These are phyloP conservation scores for Gossypium rotundifolium DNA, from an alignment of 345 rosid genomes.

Conservation along the genomic window DNA sequence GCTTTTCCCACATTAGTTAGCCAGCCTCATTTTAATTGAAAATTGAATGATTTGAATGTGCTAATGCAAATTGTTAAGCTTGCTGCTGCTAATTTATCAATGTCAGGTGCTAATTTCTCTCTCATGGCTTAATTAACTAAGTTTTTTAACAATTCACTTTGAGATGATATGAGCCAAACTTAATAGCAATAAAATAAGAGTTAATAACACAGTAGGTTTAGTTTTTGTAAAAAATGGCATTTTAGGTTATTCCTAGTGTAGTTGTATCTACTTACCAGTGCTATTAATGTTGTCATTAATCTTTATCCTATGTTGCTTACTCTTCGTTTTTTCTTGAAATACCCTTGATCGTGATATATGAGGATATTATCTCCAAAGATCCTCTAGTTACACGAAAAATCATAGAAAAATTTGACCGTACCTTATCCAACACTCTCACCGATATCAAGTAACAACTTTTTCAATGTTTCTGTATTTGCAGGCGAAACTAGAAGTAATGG, in stretches of 20 bases:
- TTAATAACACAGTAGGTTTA: background rate
- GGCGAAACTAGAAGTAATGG: conserved; percentile 96
- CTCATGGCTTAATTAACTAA: too few species aligned
- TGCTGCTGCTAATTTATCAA: too few species aligned
- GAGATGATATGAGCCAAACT: background rate
- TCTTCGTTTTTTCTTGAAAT: too few species aligned
- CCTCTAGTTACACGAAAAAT: too few species aligned
- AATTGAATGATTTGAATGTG: background rate
- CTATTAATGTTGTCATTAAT: background rate
- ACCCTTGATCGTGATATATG: too few species aligned
- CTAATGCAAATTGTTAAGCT: background rate
- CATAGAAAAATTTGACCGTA: background rate
- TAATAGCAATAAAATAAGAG: background rate
- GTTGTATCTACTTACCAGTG: background rate
- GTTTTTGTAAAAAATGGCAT: background rate
- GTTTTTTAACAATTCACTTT: background rate
- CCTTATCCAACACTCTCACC: too few species aligned
- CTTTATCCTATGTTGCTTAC: too few species aligned
- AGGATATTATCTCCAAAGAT: too few species aligned
- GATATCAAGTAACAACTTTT: background rate
- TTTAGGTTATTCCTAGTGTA: background rate
- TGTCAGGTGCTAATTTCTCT: too few species aligned
- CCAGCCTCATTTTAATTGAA: background rate
- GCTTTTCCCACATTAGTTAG: background rate
- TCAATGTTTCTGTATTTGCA: conserved; percentile 19